Percentiles rank a stretch among this genome's conserved stretches.
Conservation (phyloP, 306 rosid species). For the Medicago ruthenica region DNA sequence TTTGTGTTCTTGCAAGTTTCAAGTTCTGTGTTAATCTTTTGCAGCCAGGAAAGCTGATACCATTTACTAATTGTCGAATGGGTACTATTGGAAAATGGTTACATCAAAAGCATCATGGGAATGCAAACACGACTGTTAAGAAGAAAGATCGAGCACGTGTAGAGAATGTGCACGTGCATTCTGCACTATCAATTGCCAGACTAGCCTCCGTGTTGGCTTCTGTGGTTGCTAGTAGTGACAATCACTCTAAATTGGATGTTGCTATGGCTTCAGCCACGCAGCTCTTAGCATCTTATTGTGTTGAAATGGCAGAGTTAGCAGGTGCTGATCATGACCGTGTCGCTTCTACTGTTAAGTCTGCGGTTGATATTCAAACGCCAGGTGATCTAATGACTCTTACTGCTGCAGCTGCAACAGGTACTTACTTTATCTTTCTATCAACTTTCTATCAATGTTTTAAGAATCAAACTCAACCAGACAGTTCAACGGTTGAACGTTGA, state of each 20-base stretch:
- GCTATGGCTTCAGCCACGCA: conserved; percentile 89
- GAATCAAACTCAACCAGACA: neutral
- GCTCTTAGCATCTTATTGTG: conserved; percentile 87
- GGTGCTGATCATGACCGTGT: conserved; percentile 80
- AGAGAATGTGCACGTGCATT: conserved; percentile 78
- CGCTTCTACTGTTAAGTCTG: conserved; percentile 75
- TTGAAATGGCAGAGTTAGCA: conserved; percentile 81
- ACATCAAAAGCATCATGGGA: conserved; percentile 64
- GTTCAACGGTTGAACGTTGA: neutral
- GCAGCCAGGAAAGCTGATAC: conserved; percentile 62
- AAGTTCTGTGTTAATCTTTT: conserved; percentile 27
- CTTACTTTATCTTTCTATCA: conserved; percentile 29
- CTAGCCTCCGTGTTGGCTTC: conserved; percentile 91
- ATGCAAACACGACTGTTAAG: conserved; percentile 42
- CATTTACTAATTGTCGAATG: conserved; percentile 51
- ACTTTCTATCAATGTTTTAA: neutral
- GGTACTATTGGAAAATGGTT: conserved; percentile 85
- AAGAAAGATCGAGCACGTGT: conserved; percentile 78
- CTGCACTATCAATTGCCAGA: conserved; percentile 84
- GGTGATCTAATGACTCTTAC: conserved; percentile 93
- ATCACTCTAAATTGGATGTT: conserved; percentile 63
- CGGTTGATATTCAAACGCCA: conserved; percentile 72
- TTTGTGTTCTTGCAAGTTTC: neutral
- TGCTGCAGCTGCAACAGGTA: conserved; percentile 98
- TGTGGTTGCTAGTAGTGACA: conserved; percentile 52